Base-by-base conservation (phyloP, 23 red algal species). In the Cyanidiococcus yangmingshanensis region DNA sequence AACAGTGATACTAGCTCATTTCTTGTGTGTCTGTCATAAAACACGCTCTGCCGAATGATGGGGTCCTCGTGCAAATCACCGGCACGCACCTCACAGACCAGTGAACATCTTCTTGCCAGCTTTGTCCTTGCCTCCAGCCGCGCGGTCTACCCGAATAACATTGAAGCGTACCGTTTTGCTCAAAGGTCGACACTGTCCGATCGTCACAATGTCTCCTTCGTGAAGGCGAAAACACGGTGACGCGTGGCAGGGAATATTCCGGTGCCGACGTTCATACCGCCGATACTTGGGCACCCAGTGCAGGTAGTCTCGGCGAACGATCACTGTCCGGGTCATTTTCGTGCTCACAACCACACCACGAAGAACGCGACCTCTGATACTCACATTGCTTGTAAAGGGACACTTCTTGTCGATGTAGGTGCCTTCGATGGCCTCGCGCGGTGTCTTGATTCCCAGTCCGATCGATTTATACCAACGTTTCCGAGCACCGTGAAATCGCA, bases 341-440 rank as follows among this genome's bases (percentile, higher is more conserved):
- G 94, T 98, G 40, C 83, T 88, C 76, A 98, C 74, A 17, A 98
- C 88, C 12, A 89, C 87, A 41, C 94, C 94, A 58, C 94, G 89
- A 57, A 98, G 86, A 17, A 98, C 77, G 34, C 88, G 77, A 29
- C 94, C 94, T 38, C 94, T 87, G 67, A 98, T 89, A 67, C 87
- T 90, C 2, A 98, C 94, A 75, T 91, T 82, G n/a, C 94, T 88
- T 17, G 94, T 98, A 82, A 98, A 98, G 3, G 94, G 94, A 67
- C 94, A 98, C 85, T 98, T 98, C 76, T 98, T 98, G 79, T 98
- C 94, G 27, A 98, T 80, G 67, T 89, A 98, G 25, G 82, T 84
- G 63, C 88, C 88, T 39, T 98, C 88, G 68, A 92, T 91, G 34
- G 94, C 94, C 74, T 98, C 94, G 26, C 80, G 79, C 24, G 94